Evolutionary conservation across 176 grass and related monocot genomes (phyloP), one percentile per base, ranked within the genome.

Genomic region (Carex pumila): DNA sequence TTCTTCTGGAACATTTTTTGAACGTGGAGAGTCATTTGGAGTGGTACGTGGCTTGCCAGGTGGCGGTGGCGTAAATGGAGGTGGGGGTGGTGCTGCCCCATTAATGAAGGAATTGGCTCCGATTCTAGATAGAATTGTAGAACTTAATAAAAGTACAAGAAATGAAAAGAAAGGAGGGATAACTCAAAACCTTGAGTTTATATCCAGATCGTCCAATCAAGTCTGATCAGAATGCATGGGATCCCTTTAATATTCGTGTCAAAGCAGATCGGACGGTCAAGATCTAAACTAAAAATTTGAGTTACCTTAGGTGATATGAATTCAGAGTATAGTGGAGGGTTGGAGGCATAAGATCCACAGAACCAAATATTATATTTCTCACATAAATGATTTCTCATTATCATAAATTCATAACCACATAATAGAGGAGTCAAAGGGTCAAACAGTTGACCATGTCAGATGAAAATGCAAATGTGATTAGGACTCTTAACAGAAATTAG

Each of bases 21-120:
- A 84, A 64, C 63, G 84, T 70, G 56, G 83, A 72, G 86, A 81
- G 61, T 66, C 77, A 70, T 72, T 86, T 61, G 64, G 80, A 79
- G 18, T 85, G 65, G 82, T 89, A 58, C 7, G 81, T 69, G 90
- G 91, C 80, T 47, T 94, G 82, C 69, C 79, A 69, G 97, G 90
- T 18, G 96, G 93, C 12, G 93, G 87, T 61, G 93, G 80, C 80
- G 85, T 88, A 82, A 89, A 92, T 85, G 96, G 96, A 37, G 93
- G 97, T 50, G 91, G 93, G 5, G 93, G 91, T 7, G 97, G 91
- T 89, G 91, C 93, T 89, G 88, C 93, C 61, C 81, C 89, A 31
- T 91, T 94, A 71, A 85, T 55, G 66, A 99, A 99, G 17, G 93
- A 94, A 87, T 99, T 99, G 2, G 93, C 93, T 50, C 41, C 91